Base-by-base conservation (phyloP, 176 grass and related monocot genomes). In the Elymus sibiricus region DNA sequence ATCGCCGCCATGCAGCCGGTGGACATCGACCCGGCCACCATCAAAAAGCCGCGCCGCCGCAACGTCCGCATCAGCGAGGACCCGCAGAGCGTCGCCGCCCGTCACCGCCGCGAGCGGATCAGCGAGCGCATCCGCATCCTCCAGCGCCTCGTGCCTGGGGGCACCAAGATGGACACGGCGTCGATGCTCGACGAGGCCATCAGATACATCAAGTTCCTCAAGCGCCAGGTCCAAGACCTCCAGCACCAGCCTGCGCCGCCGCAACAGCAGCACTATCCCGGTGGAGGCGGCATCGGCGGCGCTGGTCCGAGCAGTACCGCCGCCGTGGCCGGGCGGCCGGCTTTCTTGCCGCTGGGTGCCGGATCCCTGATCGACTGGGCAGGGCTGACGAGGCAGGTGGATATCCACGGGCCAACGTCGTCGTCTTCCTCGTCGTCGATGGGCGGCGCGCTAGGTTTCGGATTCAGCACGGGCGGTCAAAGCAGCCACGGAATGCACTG, bases 101-200 rank as follows among this genome's bases (percentile, higher is more conserved):
- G 95, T 25, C 95, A 94, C 78, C 89, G 95, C 25, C 84, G 95
- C 19, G 95, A 97, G 90, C 63, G 92, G 62, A 97, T 97, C 83
- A 94, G 95, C 74, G 95, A 97, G 92, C 81, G 95, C 84, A 90
- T 94, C 81, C 88, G 95, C 51, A 93, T 97, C 90, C 86, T 97
- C 29, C 95, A 94, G 89, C 88, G 92, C 28, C 92, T 97, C 39
- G 95, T 97, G 49, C 95, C 95, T 1, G 95, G 95, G 0, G 95
- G 95, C 42, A 97, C 95, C 32, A 97, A 97, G 90, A 97, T 97
- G 95, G 95, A 97, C 86, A 97, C 95, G 1, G 95, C 95, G 0
- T 97, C 95, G 38, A 97, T 97, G 95, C 92, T 97, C 27, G 90
- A 97, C 39, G 95, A 97, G 92, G 92, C 92, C 79, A 95, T 97